Base-by-base conservation (phyloP, 192 early-diverging fungal species). In the Coemansia sp. region DNA sequence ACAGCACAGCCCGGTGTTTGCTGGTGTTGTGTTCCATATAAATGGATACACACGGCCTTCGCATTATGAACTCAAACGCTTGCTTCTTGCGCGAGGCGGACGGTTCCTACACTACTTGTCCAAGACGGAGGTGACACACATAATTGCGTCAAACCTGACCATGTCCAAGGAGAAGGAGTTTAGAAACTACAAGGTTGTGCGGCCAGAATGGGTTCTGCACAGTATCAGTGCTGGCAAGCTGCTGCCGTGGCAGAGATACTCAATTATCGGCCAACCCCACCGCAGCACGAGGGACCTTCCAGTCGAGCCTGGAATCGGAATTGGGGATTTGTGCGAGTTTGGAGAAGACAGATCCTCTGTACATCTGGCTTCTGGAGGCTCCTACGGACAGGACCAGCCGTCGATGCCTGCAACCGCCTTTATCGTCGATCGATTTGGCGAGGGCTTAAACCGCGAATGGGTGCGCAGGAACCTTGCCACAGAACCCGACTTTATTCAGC, bases 191-290 rank as follows among this genome's bases (percentile, higher is more conserved):
- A 85, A 84, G 35, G 85, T 91, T 0, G 90, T 88, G 9, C 84
- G 67, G 19, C 89, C 90, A 22, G 84, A 84, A 23, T 97, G 95
- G 95, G 74, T 97, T 7, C 72, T 81, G 1, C 91, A 97, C 25
- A 87, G 85, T 23, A 76, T 92, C 38, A 74, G 81, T 38, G 82
- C 82, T 2, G 68, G 74, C 13, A 79, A 74, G 46, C 67, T 87
- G 52, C 83, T 97, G 8, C 71, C 88, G 2, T 94, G 91, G 91
- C 74, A 80, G 23, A 66, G 71, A 6, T 97, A 87, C 65, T 55
- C 38, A 62, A 56, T 65, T 2, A 56, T 52, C 15, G 38, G 40
- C 0, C 32, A 35, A 13, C 5, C 9, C 22, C 14, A n/a, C 17
- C 5, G 34, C 55, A 36, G 34, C n/a, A 17, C n/a, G 5, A 25